Conservation (phyloP, 768 basidiomycete species). For the Pleurotus citrinopileatus region DNA sequence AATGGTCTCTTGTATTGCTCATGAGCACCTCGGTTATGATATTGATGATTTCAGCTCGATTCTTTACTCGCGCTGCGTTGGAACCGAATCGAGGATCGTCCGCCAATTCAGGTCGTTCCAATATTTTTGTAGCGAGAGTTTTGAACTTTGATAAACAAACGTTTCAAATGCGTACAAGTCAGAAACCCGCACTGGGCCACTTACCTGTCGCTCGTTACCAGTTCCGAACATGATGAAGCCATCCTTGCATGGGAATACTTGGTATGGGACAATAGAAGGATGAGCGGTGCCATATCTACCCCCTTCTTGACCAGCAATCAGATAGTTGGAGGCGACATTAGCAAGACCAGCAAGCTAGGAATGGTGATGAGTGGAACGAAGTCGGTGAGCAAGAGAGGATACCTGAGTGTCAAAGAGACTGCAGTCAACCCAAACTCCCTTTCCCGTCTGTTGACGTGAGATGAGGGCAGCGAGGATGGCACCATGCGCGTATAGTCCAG, state of each 20-base stretch:
- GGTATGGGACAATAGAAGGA: constrained; percentile 92
- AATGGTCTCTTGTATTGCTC: constrained; percentile 60
- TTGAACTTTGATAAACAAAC: constrained; percentile 54
- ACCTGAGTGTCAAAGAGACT: constrained; percentile 93
- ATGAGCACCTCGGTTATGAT: constrained; percentile 64
- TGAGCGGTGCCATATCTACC: constrained; percentile 89
- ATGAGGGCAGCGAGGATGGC: constrained; percentile 90
- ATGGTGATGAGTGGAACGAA: constrained; percentile 1
- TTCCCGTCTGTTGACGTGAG: constrained; percentile 78
- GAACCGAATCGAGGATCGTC: constrained; percentile 63
- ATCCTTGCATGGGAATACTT: constrained; percentile 84
- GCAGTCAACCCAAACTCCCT: constrained; percentile 89
- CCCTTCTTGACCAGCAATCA: constrained; percentile 82
- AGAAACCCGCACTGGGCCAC: neutral
- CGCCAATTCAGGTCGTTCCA: constrained; percentile 58
- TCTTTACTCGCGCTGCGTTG: constrained; percentile 73
- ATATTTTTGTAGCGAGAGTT: constrained; percentile 59
- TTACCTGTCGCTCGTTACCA: constrained; percentile 83
- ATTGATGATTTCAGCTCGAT: constrained; percentile 66
- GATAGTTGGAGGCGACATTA: constrained; percentile 92
- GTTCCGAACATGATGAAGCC: constrained; percentile 94
- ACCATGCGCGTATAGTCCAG: constrained; percentile 86
- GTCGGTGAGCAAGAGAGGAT: neutral
- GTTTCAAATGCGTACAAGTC: neutral
- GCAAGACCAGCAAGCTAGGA: constrained; percentile 82